Conservation (phyloP, 2,329 filamentous ascomycete genomes). For the Phialophora tarda region DNA sequence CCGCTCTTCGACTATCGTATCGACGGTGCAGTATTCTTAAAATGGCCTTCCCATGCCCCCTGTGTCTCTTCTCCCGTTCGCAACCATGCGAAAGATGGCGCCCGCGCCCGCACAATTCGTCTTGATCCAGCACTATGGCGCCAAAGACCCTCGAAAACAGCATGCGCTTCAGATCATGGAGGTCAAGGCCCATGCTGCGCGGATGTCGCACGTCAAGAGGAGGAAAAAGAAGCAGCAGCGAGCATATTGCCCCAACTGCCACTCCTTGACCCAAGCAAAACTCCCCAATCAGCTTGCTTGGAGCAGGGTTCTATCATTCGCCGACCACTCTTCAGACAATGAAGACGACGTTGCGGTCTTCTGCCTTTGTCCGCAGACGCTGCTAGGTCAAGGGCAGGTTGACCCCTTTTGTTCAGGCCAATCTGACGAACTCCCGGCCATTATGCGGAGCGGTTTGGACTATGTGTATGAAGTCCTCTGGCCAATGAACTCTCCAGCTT, state of each 20-base stretch:
- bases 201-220: conserved; percentile 7
- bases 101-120: neutral
- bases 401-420: conserved; percentile 9
- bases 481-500: conserved; percentile 12
- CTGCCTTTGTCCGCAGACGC: neutral
- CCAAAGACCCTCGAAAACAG: conserved; percentile 4
- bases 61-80: neutral
- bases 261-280: neutral
- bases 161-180: conserved; percentile 2
- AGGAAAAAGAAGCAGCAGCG: neutral
- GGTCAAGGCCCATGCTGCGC: conserved; percentile 10
- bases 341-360: neutral
- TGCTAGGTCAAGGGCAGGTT: neutral
- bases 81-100: neutral
- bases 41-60: neutral
- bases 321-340: neutral
- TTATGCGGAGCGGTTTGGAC: conserved; percentile 10
- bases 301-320: neutral
- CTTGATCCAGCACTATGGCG: conserved; percentile 7
- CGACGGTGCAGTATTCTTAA: neutral
- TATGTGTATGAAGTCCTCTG: conserved; percentile 20
- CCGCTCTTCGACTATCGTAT: neutral
- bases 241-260: neutral
- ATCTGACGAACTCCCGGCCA: neutral
- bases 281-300: no score